These are phyloP conservation scores for Penicillium lagena DNA, from an alignment of 495 filamentous ascomycete species.

Conservation along the genomic window DNA sequence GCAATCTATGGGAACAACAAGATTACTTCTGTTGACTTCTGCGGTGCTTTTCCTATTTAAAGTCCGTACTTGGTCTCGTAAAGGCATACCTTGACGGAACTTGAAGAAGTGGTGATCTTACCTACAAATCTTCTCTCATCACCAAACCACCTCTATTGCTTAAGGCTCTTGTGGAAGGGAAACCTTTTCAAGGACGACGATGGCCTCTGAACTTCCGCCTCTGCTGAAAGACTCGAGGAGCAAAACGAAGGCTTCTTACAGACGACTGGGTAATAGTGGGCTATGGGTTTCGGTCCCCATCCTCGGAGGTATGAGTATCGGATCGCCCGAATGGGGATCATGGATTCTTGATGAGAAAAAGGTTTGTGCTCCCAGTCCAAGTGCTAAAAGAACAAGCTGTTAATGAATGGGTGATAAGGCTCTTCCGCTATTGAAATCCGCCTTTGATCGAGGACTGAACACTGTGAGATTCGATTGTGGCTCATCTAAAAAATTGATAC, in stretches of 20 bases:
- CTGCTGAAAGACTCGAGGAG: too few relatives aligned
- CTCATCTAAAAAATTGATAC: not conserved
- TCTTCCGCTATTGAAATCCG: slow-evolving; percentile 32
- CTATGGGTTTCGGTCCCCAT: slow-evolving; percentile 41
- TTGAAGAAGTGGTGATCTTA: too few relatives aligned
- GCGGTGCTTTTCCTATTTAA: too few relatives aligned
- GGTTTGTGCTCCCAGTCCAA: slow-evolving; percentile 11
- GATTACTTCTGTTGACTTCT: too few relatives aligned
- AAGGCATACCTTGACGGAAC: too few relatives aligned
- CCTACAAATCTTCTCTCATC: too few relatives aligned
- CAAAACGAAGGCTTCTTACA: not conserved
- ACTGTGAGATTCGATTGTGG: slow-evolving; percentile 9
- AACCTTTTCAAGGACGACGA: too few relatives aligned
- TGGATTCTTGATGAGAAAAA: slow-evolving; percentile 42
- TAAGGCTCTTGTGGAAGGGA: too few relatives aligned
- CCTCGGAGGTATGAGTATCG: slow-evolving; percentile 43
- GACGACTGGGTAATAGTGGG: slow-evolving; percentile 11
- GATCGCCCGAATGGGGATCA: slow-evolving; percentile 23
- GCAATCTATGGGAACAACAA: too few relatives aligned
- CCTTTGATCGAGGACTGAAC: slow-evolving; percentile 40
- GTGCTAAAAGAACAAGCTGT: not conserved
- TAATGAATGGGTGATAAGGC: not conserved
- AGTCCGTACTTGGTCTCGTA: too few relatives aligned
- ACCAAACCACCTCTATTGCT: too few relatives aligned
- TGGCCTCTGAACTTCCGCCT: too few relatives aligned